Evolutionary conservation across 805 yeast genomes (phyloP).

Genomic region (Jamesozyma piceae): DNA sequence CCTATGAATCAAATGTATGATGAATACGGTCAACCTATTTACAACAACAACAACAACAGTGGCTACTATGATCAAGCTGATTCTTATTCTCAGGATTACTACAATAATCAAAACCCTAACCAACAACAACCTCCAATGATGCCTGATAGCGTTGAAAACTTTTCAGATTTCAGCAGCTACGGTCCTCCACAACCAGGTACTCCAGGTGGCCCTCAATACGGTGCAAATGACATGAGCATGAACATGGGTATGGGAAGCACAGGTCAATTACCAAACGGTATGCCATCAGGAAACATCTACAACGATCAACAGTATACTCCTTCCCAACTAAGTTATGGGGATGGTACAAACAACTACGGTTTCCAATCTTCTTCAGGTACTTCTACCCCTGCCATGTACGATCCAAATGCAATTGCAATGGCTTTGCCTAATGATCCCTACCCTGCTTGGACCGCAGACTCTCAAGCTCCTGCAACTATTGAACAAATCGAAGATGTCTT

Average conservation of each 20-base stretch:
- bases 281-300: neutral
- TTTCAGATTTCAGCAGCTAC: constrained; percentile 60
- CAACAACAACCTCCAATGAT: constrained; percentile 32
- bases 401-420: constrained; percentile 54
- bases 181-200: constrained; percentile 42
- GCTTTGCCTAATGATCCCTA: constrained; percentile 85
- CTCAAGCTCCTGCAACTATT: constrained; percentile 73
- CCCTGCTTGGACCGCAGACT: constrained; percentile 99
- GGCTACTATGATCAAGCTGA: constrained; percentile 22
- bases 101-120: constrained; percentile 3
- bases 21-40: constrained; percentile 36
- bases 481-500: constrained; percentile 83
- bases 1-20: constrained; percentile 16
- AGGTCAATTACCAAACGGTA: neutral
- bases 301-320: constrained; percentile 52
- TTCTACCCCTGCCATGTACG: constrained; percentile 81
- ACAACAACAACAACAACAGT: constrained; percentile 16
- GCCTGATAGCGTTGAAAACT: constrained; percentile 45
- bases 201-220: constrained; percentile 35
- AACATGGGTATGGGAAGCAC: too few species aligned
- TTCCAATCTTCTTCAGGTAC: constrained; percentile 78
- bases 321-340: constrained; percentile 80
- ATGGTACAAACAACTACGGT: constrained; percentile 21
- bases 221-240: too few species aligned
- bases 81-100: constrained; percentile 6